Evolutionary conservation across 2,329 filamentous ascomycete species (phyloP).

Genomic region (Aspergillus latus): DNA sequence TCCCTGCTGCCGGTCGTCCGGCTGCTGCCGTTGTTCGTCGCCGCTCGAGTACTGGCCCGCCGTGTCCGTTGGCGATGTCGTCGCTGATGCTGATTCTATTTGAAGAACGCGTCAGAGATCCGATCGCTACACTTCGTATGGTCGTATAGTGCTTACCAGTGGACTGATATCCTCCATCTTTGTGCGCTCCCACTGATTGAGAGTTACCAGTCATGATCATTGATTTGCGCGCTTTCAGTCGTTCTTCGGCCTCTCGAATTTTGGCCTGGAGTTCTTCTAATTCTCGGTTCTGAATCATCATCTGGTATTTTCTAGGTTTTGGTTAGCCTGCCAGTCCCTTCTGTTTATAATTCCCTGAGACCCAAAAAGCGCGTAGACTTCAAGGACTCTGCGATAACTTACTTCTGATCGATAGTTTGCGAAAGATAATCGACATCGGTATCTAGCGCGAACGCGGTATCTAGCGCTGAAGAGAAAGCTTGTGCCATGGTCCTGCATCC

Average conservation of each 20-base stretch:
- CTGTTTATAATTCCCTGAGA: background rate
- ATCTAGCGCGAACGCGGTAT: slow-evolving; percentile 87
- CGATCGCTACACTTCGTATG: background rate
- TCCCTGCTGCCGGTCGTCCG: slow-evolving; percentile 11
- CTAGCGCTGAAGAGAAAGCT: slow-evolving; percentile 81
- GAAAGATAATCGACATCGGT: slow-evolving; percentile 72
- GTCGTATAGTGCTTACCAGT: slow-evolving; percentile 17
- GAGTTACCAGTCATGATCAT: slow-evolving; percentile 16
- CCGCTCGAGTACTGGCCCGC: slow-evolving; percentile 26
- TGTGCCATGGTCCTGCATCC: slow-evolving; percentile 73
- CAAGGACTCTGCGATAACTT: slow-evolving; percentile 35
- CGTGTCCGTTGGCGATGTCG: slow-evolving; percentile 24
- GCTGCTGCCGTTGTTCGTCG: slow-evolving; percentile 26
- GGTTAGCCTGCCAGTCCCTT: slow-evolving; percentile 5
- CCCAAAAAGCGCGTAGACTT: background rate
- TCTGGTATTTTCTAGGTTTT: slow-evolving; percentile 68
- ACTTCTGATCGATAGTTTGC: slow-evolving; percentile 80
- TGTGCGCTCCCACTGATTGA: slow-evolving; percentile 15
- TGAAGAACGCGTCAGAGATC: background rate
- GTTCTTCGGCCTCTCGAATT: slow-evolving; percentile 80
- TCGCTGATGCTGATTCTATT: slow-evolving; percentile 19
- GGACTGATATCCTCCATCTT: slow-evolving; percentile 23
- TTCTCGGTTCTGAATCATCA: slow-evolving; percentile 72
- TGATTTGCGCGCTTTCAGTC: slow-evolving; percentile 54
- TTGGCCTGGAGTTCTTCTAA: slow-evolving; percentile 82